phyloP scores from a whole-genome alignment of 2,329 filamentous ascomycete genomes.

The Coleophoma cylindrospora region DNA sequence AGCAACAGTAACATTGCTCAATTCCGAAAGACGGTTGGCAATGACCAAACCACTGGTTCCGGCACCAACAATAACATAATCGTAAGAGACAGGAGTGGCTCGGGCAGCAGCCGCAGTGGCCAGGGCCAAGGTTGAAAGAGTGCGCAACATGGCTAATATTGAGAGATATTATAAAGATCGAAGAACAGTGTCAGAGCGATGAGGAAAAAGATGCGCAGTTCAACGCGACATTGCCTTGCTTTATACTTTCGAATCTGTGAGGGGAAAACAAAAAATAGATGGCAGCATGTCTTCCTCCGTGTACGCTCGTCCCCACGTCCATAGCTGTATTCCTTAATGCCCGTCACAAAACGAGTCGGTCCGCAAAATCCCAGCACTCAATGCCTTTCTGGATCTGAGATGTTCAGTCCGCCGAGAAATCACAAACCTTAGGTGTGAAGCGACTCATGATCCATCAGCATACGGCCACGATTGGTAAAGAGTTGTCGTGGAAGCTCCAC shows the following conservation, averaged over 20 bases:
- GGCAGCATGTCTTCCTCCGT: no score
- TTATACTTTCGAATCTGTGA: no score
- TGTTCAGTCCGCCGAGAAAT: neutral
- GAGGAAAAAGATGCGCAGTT: no score
- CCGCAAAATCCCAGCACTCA: neutral
- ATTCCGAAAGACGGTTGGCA: conserved; percentile 44
- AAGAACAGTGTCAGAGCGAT: neutral
- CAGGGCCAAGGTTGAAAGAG: neutral
- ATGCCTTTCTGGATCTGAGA: neutral
- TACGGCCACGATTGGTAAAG: no score
- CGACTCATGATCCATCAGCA: no score
- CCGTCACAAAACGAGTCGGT: neutral
- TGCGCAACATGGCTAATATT: neutral
- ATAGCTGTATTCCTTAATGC: neutral
- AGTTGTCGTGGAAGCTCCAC: no score
- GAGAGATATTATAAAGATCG: neutral
- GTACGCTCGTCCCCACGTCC: no score
- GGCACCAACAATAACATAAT: conserved; percentile 58
- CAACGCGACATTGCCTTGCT: no score
- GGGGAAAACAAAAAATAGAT: no score
- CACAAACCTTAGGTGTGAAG: no score
- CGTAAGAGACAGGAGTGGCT: conserved; percentile 32
- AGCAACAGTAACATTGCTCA: conserved; percentile 35
- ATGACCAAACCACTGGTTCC: conserved; percentile 53
- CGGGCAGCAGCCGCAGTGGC: neutral